These are phyloP conservation scores for Hansenula sp. DNA, from an alignment of 1,139 yeast genomes.

Conservation along the genomic window DNA sequence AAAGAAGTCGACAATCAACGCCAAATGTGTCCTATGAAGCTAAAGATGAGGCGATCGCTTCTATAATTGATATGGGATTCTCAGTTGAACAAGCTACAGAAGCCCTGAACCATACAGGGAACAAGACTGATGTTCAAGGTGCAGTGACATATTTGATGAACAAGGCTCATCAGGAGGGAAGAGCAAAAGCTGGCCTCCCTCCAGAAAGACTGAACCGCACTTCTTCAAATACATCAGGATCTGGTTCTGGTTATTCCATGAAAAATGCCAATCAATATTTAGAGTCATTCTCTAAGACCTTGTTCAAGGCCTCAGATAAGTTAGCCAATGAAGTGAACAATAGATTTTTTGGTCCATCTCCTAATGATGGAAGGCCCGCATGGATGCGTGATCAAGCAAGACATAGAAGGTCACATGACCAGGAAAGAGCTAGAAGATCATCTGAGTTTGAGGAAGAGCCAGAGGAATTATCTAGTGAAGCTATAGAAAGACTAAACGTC, in stretches of 20 bases:
- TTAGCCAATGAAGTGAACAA: constrained; percentile 58
- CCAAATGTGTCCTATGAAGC: constrained; percentile 17
- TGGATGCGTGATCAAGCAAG: constrained; percentile 70
- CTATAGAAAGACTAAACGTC: constrained; percentile 8
- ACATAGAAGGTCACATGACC: constrained; percentile 40
- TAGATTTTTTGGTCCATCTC: constrained; percentile 62
- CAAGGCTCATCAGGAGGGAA: constrained; percentile 42
- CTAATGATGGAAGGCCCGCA: constrained; percentile 58
- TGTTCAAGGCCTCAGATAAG: constrained; percentile 27
- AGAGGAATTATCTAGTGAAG: constrained; percentile 14
- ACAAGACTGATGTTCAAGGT: constrained; percentile 58
- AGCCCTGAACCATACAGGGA: constrained; percentile 50
- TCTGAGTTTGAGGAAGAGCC: constrained; percentile 19
- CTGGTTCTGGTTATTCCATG: neutral
- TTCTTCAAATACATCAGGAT: neutral
- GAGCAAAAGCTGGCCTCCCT: constrained; percentile 17
- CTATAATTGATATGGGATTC: constrained; percentile 78
- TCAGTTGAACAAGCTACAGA: constrained; percentile 53
- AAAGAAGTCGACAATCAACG: neutral
- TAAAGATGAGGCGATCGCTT: constrained; percentile 59
- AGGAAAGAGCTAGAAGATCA: constrained; percentile 36
- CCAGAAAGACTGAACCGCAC: constrained; percentile 4
- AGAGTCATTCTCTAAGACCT: constrained; percentile 15
- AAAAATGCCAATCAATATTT: constrained; percentile 17
- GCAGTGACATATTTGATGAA: constrained; percentile 71